phyloP scores from a whole-genome alignment of 805 yeast species.

The Ogataea wickerhamii region DNA sequence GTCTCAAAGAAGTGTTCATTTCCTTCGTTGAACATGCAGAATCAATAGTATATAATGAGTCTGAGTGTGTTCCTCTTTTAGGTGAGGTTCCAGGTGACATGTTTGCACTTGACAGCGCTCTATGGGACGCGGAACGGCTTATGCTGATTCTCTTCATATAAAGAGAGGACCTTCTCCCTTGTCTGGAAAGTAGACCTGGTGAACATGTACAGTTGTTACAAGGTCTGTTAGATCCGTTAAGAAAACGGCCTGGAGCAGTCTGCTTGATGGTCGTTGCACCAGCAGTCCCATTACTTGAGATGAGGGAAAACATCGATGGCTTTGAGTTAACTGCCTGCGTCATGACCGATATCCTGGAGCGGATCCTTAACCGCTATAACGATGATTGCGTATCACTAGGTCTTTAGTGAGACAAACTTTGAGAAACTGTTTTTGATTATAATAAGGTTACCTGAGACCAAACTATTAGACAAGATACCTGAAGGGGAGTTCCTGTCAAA shows the following conservation, averaged over 20 bases:
- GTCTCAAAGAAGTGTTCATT: constrained; percentile 56
- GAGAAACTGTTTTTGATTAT: too few relatives aligned
- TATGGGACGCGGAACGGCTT: constrained; percentile 18
- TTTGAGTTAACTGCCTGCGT: constrained; percentile 33
- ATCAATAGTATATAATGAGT: constrained; percentile 16
- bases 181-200: constrained; percentile 73
- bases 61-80: constrained; percentile 25
- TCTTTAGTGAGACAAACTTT: too few relatives aligned
- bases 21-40: constrained; percentile 36
- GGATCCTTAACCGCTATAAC: too few relatives aligned
- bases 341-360: constrained; percentile 10
- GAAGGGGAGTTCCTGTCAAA: too few relatives aligned
- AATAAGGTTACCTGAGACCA: too few relatives aligned
- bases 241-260: constrained; percentile 20
- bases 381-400: too few relatives aligned
- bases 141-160: constrained; percentile 31
- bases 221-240: constrained; percentile 35
- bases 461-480: too few relatives aligned
- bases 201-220: constrained; percentile 82
- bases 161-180: constrained; percentile 55
- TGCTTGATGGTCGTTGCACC: constrained; percentile 31
- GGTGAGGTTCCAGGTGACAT: constrained; percentile 39
- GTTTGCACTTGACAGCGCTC: constrained; percentile 8
- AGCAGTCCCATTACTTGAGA: constrained; percentile 30
- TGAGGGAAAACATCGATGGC: constrained; percentile 42